Base-by-base conservation (phyloP, 345 rosid species). In the Pistacia vera region DNA sequence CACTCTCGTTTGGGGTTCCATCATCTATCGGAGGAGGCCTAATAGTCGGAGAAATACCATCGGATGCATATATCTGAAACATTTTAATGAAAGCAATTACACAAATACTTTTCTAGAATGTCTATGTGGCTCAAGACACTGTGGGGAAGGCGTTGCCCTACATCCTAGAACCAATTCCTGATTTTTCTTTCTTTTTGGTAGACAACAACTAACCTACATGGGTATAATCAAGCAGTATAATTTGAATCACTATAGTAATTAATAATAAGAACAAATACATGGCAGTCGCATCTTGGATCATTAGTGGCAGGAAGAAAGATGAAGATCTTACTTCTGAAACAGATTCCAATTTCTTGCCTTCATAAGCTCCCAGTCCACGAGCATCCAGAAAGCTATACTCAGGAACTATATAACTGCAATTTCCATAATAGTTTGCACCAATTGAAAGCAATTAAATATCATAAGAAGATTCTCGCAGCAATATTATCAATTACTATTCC, bases 361-460 rank as follows among this genome's bases (percentile, higher is more conserved):
- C 97, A 75, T 89, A 95, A 69, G 97, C 95, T 81, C 98, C 98
- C 83, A 95, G 79, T 63, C 98, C 97, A 35, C 98, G 95, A 78
- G 98, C 97, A 86, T 95, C 98, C 38, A 95, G 86, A 71, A 94
- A 94, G 88, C 94, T 95, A 68, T 92, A 95, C 63, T 95, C 98
- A 0, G 97, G 97, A 77, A 95, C 98, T 74, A 95, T 84, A 68
- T 87, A 90, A 82, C 98, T 95, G 84, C 84, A 81, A 63, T 30
- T 71, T 46, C 35, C 28, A 35, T 25, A n/a, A 68, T 33, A 6
- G 2, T 9, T 66, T 52, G 38, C 55, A 77, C 44, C 77, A 41
- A 81, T 14, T 33, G 63, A 68, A 3, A 46, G n/a, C 33, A 48
- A 59, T 4, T 56, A 30, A 48, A 28, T 16, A 7, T 52, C 38